A percentile compares a stretch with the other conserved stretches of the same genome.
These are phyloP conservation scores for Coemansia reversa DNA, from an alignment of 192 early-diverging fungal species.

Conservation along the genomic window DNA sequence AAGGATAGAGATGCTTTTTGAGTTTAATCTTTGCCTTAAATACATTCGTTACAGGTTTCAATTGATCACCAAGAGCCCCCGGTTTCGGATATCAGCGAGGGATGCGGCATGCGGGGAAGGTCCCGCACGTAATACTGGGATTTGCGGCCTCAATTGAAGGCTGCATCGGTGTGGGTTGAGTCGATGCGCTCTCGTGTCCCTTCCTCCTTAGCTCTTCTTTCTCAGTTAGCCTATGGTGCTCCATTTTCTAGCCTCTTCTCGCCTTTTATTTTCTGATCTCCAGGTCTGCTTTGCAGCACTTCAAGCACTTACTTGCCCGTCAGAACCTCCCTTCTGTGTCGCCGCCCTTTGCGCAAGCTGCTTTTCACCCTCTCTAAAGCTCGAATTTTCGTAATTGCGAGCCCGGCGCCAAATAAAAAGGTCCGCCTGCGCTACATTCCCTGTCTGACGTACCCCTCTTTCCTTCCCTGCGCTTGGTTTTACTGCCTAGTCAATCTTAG, in stretches of 20 bases:
- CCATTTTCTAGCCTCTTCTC: conserved; percentile 8
- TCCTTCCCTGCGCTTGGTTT: neutral
- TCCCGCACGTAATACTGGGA: neutral
- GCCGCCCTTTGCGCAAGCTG: conserved; percentile 6
- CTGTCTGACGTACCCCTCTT: neutral
- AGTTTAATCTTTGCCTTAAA: too few species aligned
- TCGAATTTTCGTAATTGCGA: conserved; percentile 5
- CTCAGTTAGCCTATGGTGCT: conserved; percentile 6
- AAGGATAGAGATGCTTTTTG: neutral
- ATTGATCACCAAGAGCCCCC: neutral
- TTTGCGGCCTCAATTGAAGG: neutral
- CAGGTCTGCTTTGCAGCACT: conserved; percentile 4
- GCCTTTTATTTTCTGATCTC: conserved; percentile 15
- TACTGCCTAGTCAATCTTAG: neutral
- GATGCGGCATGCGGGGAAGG: neutral
- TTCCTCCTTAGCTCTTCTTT: conserved; percentile 1
- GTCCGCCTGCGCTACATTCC: neutral
- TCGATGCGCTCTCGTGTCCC: neutral
- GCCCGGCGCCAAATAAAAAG: neutral
- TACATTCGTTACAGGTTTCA: neutral
- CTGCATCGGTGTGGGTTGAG: neutral
- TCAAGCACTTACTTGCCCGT: conserved; percentile 7
- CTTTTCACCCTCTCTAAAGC: conserved; percentile 1
- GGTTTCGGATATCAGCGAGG: neutral
- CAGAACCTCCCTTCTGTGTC: neutral